Percentiles rank a stretch among this genome's conserved stretches.
Evolutionary conservation across 2,329 filamentous ascomycete genomes (phyloP).

Genomic region (Penicillium janthinellum): DNA sequence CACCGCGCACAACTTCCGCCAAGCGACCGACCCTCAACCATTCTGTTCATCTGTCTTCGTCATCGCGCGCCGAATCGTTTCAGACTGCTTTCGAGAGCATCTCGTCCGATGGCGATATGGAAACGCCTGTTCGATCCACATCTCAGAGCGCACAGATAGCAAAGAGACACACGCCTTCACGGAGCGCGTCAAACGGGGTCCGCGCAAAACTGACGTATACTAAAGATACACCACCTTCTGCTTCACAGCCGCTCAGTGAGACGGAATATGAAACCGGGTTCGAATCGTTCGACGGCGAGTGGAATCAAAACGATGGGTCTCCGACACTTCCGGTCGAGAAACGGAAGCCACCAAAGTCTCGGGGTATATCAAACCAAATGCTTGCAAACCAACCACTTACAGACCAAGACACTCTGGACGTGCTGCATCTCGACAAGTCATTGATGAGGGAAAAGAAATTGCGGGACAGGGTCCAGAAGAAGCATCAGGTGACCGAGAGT

Average conservation of each 20-base stretch:
- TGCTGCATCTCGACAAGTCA: conserved; percentile 24
- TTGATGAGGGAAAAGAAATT: conserved; percentile 34
- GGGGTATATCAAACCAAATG: background rate
- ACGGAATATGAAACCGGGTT: conserved; percentile 48
- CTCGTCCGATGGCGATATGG: conserved; percentile 62
- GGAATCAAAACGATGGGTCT: conserved; percentile 36
- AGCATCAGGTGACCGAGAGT: conserved; percentile 28
- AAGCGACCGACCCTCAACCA: conserved; percentile 48
- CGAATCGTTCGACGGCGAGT: conserved; percentile 62
- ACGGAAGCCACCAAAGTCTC: conserved; percentile 9
- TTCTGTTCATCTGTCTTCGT: conserved; percentile 57
- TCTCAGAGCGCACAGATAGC: conserved; percentile 20
- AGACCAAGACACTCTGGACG: conserved; percentile 14
- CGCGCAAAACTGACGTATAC: conserved; percentile 29
- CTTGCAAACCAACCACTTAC: background rate
- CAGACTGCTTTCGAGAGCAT: conserved; percentile 69
- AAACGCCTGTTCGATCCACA: conserved; percentile 29
- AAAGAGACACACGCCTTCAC: conserved; percentile 18
- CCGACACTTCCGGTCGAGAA: conserved; percentile 19
- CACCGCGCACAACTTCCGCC: conserved; percentile 55
- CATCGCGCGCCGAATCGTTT: conserved; percentile 69
- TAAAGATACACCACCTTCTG: conserved; percentile 14
- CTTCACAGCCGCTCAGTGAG: conserved; percentile 18
- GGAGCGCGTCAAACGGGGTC: conserved; percentile 42
- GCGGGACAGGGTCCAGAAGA: conserved; percentile 36